These are phyloP conservation scores for Rhododendron ferrugineum DNA, from an alignment of 148 eudicot genomes.

Conservation along the genomic window DNA sequence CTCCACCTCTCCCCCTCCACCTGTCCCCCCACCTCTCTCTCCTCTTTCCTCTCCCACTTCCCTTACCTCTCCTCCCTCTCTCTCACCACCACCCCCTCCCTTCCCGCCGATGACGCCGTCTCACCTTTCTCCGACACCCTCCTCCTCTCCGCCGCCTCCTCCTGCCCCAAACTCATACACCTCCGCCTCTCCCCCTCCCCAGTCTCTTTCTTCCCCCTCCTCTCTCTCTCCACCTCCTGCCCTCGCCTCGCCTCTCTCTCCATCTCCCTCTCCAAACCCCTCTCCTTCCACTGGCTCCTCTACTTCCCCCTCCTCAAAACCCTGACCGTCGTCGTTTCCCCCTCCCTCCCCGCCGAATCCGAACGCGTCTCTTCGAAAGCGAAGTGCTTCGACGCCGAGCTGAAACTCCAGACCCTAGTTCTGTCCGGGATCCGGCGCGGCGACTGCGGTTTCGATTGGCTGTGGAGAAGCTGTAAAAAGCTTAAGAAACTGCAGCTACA, in stretches of 20 bases:
- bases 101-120: slow-evolving; percentile 6
- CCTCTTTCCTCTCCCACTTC: slow-evolving; percentile 29
- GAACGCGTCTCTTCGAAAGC: too few species aligned
- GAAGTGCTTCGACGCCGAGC: background rate
- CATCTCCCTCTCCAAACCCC: slow-evolving; percentile 42
- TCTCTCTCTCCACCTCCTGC: slow-evolving; percentile 35
- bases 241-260: slow-evolving; percentile 36
- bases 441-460: slow-evolving; percentile 39
- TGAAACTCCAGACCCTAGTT: slow-evolving; percentile 31
- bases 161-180: slow-evolving; percentile 31
- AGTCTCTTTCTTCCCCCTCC: slow-evolving; percentile 28
- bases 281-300: slow-evolving; percentile 33
- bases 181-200: slow-evolving; percentile 35
- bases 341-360: background rate
- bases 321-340: slow-evolving; percentile 20
- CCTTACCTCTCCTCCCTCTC: background rate
- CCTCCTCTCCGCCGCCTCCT: slow-evolving; percentile 22
- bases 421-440: slow-evolving; percentile 30
- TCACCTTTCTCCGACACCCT: slow-evolving; percentile 19
- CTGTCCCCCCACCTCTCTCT: slow-evolving; percentile 12
- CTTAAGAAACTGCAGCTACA: slow-evolving; percentile 33
- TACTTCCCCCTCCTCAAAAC: slow-evolving; percentile 22
- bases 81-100: background rate
- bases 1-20: slow-evolving; percentile 27
- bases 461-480: slow-evolving; percentile 47